Evolutionary conservation across 345 rosid genomes (phyloP).

Genomic region (Citrus medica): DNA sequence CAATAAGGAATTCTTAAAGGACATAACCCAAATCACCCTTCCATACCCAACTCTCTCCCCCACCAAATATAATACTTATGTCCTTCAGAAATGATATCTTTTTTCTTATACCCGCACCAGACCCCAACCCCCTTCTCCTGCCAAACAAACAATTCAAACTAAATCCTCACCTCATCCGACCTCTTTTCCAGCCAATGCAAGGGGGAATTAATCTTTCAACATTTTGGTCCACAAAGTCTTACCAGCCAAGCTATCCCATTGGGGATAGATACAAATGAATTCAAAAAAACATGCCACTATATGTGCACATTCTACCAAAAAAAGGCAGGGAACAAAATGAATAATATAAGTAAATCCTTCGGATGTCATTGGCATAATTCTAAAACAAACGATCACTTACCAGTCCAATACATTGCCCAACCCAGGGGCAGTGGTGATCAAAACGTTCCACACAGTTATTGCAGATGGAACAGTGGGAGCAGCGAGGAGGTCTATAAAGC

Average conservation of each 20-base stretch:
- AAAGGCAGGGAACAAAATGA: neutral
- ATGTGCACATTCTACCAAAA: neutral
- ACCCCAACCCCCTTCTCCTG: neutral
- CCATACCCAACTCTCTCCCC: neutral
- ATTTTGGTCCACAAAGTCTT: neutral
- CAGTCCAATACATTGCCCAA: constrained; percentile 96
- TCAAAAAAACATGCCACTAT: neutral
- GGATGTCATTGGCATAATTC: neutral
- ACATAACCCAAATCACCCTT: neutral
- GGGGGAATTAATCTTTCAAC: neutral
- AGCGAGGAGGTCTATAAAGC: constrained; percentile 97
- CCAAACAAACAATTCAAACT: neutral
- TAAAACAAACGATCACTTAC: constrained; percentile 39
- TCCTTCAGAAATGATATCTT: neutral
- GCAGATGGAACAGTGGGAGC: constrained; percentile 99
- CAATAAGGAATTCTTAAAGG: neutral
- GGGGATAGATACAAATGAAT: neutral
- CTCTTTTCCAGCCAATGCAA: neutral
- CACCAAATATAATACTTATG: constrained; percentile 1
- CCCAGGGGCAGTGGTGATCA: constrained; percentile 99
- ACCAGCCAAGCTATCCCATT: neutral
- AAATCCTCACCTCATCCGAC: neutral
- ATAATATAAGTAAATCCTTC: neutral
- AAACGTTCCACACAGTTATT: constrained; percentile 95
- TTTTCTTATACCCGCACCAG: neutral